phyloP scores from a whole-genome alignment of 2,329 filamentous ascomycete species.

The Madurella mycetomatis region DNA sequence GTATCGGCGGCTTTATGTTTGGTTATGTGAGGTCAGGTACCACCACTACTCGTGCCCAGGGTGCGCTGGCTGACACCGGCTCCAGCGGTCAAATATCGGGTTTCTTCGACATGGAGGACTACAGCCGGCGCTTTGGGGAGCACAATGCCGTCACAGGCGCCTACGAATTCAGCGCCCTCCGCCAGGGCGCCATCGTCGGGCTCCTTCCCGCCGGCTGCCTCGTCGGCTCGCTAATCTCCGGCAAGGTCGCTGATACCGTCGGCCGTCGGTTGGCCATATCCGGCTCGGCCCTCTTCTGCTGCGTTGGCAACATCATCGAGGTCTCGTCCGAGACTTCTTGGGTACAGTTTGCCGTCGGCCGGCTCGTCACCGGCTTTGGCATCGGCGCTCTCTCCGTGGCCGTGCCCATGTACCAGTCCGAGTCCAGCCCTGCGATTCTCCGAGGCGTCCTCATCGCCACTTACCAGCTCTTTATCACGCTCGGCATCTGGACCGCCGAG shows the following conservation, averaged over 20 bases:
- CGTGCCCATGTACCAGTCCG: constrained; percentile 71
- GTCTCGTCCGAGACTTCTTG: constrained; percentile 52
- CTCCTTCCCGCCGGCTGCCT: constrained; percentile 59
- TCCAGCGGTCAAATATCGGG: constrained; percentile 55
- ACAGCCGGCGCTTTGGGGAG: constrained; percentile 49
- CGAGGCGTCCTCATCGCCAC: constrained; percentile 60
- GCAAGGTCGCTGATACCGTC: constrained; percentile 60
- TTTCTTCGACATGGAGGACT: constrained; percentile 58
- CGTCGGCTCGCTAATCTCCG: constrained; percentile 55
- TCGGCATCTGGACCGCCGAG: constrained; percentile 60
- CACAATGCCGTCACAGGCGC: constrained; percentile 32
- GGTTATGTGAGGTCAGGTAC: constrained; percentile 49
- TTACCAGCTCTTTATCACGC: constrained; percentile 69
- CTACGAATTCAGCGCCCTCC: constrained; percentile 51
- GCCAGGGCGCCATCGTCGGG: constrained; percentile 60
- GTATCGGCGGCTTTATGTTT: constrained; percentile 55
- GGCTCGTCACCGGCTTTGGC: constrained; percentile 61
- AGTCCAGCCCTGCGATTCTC: constrained; percentile 63
- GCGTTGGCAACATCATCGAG: constrained; percentile 64
- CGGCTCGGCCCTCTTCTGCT: constrained; percentile 56
- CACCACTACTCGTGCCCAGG: neutral
- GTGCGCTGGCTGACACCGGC: constrained; percentile 3
- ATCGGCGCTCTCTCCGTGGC: constrained; percentile 62
- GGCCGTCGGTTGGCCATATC: constrained; percentile 61
- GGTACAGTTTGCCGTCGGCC: constrained; percentile 63